A percentile compares a stretch with the other conserved stretches of the same genome.
Conservation (phyloP, 2,329 filamentous ascomycete species). For the Aspergillus arachidicola region DNA sequence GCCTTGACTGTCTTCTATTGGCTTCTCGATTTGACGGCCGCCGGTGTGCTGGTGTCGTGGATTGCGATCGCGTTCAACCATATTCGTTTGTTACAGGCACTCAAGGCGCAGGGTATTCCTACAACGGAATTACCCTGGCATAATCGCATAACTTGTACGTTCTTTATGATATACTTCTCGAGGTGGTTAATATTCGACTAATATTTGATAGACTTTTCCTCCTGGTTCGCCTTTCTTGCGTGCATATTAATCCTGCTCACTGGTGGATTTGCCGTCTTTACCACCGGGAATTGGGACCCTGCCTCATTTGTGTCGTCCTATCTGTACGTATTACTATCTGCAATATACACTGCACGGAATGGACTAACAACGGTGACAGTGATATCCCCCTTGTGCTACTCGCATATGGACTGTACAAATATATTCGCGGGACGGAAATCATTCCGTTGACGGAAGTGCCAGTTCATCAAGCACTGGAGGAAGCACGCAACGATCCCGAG, state of each 20-base stretch:
- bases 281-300: constrained; percentile 60
- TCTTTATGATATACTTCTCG: too few species aligned
- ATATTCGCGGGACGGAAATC: constrained; percentile 63
- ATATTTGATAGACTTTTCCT: constrained; percentile 55
- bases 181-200: too few species aligned
- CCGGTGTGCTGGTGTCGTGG: constrained; percentile 67
- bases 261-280: constrained; percentile 67
- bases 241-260: constrained; percentile 69
- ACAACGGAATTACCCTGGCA: constrained; percentile 60
- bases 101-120: constrained; percentile 59
- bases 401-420: constrained; percentile 66
- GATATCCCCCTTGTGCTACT: constrained; percentile 62
- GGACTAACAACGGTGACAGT: constrained; percentile 35
- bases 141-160: constrained; percentile 63
- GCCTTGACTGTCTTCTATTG: constrained; percentile 68
- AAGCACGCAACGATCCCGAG: constrained; percentile 43
- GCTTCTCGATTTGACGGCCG: constrained; percentile 64
- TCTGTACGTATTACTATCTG: constrained; percentile 52
- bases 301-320: constrained; percentile 64
- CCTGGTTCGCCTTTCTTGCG: constrained; percentile 61
- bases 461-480: constrained; percentile 55
- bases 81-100: constrained; percentile 57
- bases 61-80: constrained; percentile 62
- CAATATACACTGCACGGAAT: not conserved
- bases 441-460: constrained; percentile 56